These are phyloP conservation scores for Drechslerella dactyloides DNA, from an alignment of 2,329 filamentous ascomycete species.

Conservation along the genomic window DNA sequence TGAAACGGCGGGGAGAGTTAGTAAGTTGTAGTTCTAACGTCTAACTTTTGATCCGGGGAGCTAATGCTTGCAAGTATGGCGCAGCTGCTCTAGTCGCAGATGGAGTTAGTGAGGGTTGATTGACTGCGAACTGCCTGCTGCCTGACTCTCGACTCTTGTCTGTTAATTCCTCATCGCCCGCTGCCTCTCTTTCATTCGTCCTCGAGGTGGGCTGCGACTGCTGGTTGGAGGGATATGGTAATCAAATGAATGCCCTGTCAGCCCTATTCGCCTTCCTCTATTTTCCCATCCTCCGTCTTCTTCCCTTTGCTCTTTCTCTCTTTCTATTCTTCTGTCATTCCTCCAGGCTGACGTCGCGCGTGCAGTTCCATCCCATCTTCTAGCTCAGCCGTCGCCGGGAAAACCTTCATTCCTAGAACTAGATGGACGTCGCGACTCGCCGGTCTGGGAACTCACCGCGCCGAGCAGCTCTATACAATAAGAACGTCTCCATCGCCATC, in stretches of 20 bases:
- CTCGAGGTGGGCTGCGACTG: background rate
- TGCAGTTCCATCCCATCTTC: no score
- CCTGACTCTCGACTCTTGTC: no score
- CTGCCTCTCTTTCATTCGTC: constrained; percentile 13
- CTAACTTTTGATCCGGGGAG: background rate
- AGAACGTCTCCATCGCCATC: background rate
- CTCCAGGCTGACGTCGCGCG: no score
- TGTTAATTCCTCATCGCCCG: no score
- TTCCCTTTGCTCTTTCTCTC: background rate
- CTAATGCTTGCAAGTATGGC: no score
- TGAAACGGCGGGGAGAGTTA: constrained; percentile 2
- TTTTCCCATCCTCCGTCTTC: background rate
- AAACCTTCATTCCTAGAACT: background rate
- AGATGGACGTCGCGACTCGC: constrained; percentile 1
- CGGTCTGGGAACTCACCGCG: background rate
- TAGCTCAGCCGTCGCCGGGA: no score
- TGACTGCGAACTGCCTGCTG: background rate
- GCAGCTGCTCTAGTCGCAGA: no score
- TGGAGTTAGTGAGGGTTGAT: no score
- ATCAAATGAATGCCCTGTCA: background rate
- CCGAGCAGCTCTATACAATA: background rate
- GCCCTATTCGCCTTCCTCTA: background rate
- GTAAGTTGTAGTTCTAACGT: background rate
- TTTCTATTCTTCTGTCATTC: no score
- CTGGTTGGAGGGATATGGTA: background rate